Evolutionary conservation across 148 eudicot genomes (phyloP), one percentile per base, ranked within the genome.

Genomic region (Suaeda aralocaspica): DNA sequence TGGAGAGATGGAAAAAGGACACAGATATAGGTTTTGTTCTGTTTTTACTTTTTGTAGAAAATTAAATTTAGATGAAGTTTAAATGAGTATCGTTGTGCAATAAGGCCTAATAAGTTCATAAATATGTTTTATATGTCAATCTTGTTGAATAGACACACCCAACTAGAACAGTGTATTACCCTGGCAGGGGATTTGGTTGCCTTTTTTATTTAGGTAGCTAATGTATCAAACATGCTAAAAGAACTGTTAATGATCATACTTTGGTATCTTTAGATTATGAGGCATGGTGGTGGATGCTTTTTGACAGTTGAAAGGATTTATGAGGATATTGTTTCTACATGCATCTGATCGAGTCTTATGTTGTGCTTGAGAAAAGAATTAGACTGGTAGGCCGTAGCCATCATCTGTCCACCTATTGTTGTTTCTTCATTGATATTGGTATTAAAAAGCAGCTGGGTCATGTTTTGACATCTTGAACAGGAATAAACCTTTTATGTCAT

Each of bases 281-380:
- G 60, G 34, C 41, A 56, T 56, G 33, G 24, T 53, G 49, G 30
- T 14, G 52, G 58, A 39, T 41, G 39, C 50, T 69, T 41, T 36
- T 68, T 25, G 13, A 39, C 13, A 8, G 8, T 39, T 42, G 19
- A 66, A 2, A 18, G 41, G 8, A 26, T 6, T 69, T 56, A n/a
- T 1, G 18, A 42, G 1, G 21, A 60, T 33, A 25, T 19, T 60
- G 65, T 36, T 30, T 4, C 42, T 55, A 31, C 2, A 48, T 9
- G n/a, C 18, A 31, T 22, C 29, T 67, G 59, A n/a, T 70, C 26
- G 64, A 69, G 31, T 56, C 45, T 41, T 41, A 57, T 19, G 52
- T 21, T 39, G 13, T 34, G 30, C 48, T 15, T 55, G 51, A 68
- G 24, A 55, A 3, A 16, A 3, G 39, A 18, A 19, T 15, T 5